Percentiles rank a stretch among this genome's conserved stretches.
These are phyloP conservation scores for Colletotrichum viniferum DNA, from an alignment of 2,329 filamentous ascomycete genomes.

Conservation along the genomic window DNA sequence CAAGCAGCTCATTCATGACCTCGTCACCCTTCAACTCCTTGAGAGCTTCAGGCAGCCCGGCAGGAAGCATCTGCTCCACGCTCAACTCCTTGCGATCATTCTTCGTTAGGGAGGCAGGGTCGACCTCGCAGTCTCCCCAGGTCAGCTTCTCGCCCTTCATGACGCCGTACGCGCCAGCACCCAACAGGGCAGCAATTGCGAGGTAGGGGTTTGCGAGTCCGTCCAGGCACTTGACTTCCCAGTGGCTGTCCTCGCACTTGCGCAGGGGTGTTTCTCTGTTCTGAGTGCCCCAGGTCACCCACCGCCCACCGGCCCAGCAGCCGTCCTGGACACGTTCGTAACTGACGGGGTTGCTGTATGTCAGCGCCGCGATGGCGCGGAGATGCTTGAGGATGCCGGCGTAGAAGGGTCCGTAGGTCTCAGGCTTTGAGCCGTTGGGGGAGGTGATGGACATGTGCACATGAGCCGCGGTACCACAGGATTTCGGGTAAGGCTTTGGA, in stretches of 20 bases:
- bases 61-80: slow-evolving; percentile 59
- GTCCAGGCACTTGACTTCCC: slow-evolving; percentile 81
- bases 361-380: slow-evolving; percentile 70
- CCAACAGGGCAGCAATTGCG: slow-evolving; percentile 64
- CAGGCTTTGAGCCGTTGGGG: slow-evolving; percentile 37
- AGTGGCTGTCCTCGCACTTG: slow-evolving; percentile 69
- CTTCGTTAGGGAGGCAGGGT: slow-evolving; percentile 55
- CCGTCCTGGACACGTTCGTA: slow-evolving; percentile 73
- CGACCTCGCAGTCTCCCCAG: slow-evolving; percentile 58
- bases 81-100: slow-evolving; percentile 55
- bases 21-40: slow-evolving; percentile 51
- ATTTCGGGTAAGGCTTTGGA: slow-evolving; percentile 67
- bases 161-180: slow-evolving; percentile 63
- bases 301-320: slow-evolving; percentile 79
- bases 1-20: slow-evolving; percentile 50
- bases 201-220: slow-evolving; percentile 82
- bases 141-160: slow-evolving; percentile 38
- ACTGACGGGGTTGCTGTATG: slow-evolving; percentile 67
- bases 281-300: slow-evolving; percentile 81
- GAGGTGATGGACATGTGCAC: slow-evolving; percentile 71
- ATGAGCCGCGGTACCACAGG: slow-evolving; percentile 70
- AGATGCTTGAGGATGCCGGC: slow-evolving; percentile 73
- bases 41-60: slow-evolving; percentile 59
- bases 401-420: slow-evolving; percentile 69
- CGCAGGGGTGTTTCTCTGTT: slow-evolving; percentile 79